Base-by-base conservation (phyloP, 1,139 yeast genomes). In the Suhomyces choctaworum region DNA sequence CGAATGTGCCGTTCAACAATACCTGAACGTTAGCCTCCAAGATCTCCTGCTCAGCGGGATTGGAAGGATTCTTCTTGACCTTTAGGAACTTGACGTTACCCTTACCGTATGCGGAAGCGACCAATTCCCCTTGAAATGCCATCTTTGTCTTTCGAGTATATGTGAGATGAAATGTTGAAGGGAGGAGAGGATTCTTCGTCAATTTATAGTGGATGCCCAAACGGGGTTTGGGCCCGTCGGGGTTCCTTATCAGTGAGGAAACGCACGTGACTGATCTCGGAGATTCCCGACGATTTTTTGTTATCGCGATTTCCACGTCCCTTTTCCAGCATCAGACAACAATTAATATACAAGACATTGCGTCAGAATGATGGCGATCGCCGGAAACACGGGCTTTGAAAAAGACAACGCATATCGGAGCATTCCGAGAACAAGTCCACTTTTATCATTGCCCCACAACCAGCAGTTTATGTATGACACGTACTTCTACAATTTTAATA, bases 71-170 rank as follows among this genome's bases (percentile, higher is more conserved):
- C 55, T 82, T 82, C 64, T 80, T 82, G 51, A 88, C 95, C 63
- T 88, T 89, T 52, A 89, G 75, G 60, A 89, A 85, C 61, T 89
- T 87, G 57, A 89, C 96, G 63, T 88, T 86, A 58, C 78, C 95
- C 62, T 89, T 89, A 48, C 97, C 97, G 73, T 89, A 88, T 15
- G 87, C 70, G 12, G 90, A 82, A 21, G 57, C 52, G 33, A 64
- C 40, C 47, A 73, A 59, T 52, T 57, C 32, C 4, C 48, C 39
- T 26, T 31, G 34, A 10, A 29, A 22, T 12, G 32, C 26, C 51
- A 47, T 47, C 17, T n/a, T 27, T 6, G 7, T n/a, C n/a, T n/a
- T n/a, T n/a, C n/a, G n/a, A n/a, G 15, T 29, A n/a, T 16, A 11
- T 20, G 22, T 4, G 6, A 21, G n/a, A 20, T 3, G 9, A 10